Conservation (phyloP, 108 stramenopile genomes). For the Skeletonema menzelii region DNA sequence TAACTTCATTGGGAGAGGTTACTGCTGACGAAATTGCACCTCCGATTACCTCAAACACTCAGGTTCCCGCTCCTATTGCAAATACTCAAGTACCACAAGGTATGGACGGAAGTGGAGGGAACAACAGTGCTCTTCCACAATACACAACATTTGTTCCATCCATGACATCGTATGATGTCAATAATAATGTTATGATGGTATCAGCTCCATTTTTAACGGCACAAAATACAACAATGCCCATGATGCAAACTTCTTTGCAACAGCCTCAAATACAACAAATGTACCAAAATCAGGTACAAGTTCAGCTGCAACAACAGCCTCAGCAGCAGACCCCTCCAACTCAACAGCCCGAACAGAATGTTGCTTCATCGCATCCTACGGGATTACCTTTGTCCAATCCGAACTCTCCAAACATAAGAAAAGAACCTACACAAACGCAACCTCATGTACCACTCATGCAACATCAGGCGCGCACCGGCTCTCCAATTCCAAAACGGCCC, state of each 20-base stretch:
- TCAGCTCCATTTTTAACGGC: slow-evolving; percentile 11
- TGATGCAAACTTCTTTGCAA: background rate
- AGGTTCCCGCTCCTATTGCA: background rate
- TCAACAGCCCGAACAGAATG: background rate
- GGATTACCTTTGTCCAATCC: background rate
- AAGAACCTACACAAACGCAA: background rate
- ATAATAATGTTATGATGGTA: slow-evolving; percentile 11
- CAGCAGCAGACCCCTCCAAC: background rate
- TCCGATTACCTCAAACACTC: background rate
- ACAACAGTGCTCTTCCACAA: background rate
- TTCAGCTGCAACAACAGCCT: background rate
- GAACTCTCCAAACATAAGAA: background rate
- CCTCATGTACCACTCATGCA: background rate
- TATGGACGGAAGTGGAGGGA: background rate
- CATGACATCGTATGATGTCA: slow-evolving; percentile 8
- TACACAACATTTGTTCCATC: slow-evolving; percentile 4
- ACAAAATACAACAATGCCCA: slow-evolving; percentile 3
- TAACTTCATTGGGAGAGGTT: background rate
- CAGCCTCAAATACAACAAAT: background rate
- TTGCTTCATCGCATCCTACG: background rate
- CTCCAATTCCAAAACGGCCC: background rate
- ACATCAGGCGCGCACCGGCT: background rate
- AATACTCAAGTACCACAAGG: background rate
- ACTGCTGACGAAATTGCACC: background rate
- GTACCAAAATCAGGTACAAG: background rate